phyloP scores from a whole-genome alignment of 2,329 filamentous ascomycete genomes.

The Phialophora verrucosa region DNA sequence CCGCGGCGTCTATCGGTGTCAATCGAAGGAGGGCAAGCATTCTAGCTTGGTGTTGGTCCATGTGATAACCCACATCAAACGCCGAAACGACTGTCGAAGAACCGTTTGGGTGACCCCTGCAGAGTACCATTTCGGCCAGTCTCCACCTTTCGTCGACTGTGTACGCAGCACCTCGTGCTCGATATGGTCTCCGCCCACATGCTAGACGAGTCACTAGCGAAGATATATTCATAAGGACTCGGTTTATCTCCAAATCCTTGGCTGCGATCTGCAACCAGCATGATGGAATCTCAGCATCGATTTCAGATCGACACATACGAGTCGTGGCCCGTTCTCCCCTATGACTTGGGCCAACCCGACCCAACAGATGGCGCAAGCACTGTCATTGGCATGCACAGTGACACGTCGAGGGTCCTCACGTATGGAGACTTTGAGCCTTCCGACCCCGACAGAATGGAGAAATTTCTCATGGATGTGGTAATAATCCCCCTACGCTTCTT shows the following conservation, averaged over 20 bases:
- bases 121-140: not conserved
- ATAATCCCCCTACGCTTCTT: not conserved
- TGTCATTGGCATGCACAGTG: not conserved
- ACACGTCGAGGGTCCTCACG: not conserved
- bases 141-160: not conserved
- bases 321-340: not conserved
- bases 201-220: not conserved
- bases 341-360: not conserved
- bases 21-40: not conserved
- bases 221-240: not conserved
- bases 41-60: not conserved
- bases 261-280: not conserved
- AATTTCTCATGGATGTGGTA: slow-evolving; percentile 9
- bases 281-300: not conserved
- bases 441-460: slow-evolving; percentile 8
- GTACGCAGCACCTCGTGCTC: not conserved
- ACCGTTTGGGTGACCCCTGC: not conserved
- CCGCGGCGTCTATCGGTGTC: not conserved
- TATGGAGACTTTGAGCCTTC: slow-evolving; percentile 7
- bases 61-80: not conserved
- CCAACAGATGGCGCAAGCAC: not conserved
- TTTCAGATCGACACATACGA: slow-evolving; percentile 1
- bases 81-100: not conserved
- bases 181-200: not conserved
- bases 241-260: not conserved